Evolutionary conservation across 192 early-diverging fungal species (phyloP).

Genomic region (Mortierella alpina): DNA sequence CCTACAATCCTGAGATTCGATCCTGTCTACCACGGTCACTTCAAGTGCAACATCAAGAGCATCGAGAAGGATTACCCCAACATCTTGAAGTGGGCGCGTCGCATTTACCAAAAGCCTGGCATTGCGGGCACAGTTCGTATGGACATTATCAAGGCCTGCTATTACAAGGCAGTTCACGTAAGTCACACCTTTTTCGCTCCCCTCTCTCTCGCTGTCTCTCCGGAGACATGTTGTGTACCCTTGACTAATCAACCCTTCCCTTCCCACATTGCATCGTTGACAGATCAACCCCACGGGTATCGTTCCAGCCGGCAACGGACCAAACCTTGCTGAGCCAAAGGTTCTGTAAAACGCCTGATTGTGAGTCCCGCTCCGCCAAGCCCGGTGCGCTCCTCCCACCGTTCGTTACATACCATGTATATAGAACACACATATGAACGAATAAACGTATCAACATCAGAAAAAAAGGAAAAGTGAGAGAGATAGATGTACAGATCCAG

Average conservation of each 20-base stretch:
- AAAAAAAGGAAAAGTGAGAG: no score
- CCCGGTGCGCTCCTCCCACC: no score
- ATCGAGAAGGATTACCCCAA: slow-evolving; percentile 91
- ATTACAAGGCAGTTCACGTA: slow-evolving; percentile 72
- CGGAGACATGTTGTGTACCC: no score
- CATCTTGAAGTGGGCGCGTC: slow-evolving; percentile 85
- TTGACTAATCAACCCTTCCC: no score
- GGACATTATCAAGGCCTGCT: slow-evolving; percentile 96
- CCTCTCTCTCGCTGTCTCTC: no score
- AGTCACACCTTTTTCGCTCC: no score
- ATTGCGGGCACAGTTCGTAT: slow-evolving; percentile 90
- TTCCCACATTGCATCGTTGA: slow-evolving; percentile 56
- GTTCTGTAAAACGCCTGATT: slow-evolving; percentile 8
- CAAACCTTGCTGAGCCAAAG: slow-evolving; percentile 55
- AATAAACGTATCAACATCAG: no score
- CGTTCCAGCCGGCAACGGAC: slow-evolving; percentile 81
- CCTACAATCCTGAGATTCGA: slow-evolving; percentile 97
- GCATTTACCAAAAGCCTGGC: slow-evolving; percentile 84
- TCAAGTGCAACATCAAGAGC: slow-evolving; percentile 92
- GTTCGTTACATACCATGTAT: not conserved
- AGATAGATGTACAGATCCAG: no score
- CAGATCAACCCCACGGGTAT: slow-evolving; percentile 94
- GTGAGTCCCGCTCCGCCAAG: no score
- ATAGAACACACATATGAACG: not conserved
- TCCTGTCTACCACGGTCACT: slow-evolving; percentile 93